Evolutionary conservation across 2,329 filamentous ascomycete species (phyloP), one percentile per base, ranked within the genome.

Genomic region (Botryotinia globosa): DNA sequence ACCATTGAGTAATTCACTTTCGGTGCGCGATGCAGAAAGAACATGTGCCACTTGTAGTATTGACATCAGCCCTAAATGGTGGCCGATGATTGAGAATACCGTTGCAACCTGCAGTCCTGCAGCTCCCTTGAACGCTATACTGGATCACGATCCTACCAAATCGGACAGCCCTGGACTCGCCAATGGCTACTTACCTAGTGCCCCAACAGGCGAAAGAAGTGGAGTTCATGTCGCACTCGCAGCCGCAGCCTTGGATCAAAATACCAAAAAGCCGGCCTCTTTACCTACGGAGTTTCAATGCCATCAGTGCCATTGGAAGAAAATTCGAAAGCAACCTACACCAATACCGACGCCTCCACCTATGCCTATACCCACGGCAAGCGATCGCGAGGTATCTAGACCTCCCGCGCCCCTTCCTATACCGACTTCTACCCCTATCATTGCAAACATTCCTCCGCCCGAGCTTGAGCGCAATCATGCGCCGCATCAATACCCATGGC

Each of bases 61-160:
- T 73, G 91, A 94, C 79, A 87, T 91, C 68, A 94, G 90, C 77
- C 92, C 91, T 7, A 91, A 87, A 78, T 94, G 92, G 92, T 92
- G 91, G 86, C 77, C 78, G 18, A 79, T 77, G 44, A 34, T 72
- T 20, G 58, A 66, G 44, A 58, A 73, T 29, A 34, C 71, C 7
- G 44, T 62, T 63, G 37, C 29, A 48, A 71, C 51, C 5, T 39
- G 39, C 29, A 71, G 59, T 61, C 37, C 51, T 37, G 61, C 37
- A 32, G 48, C 32, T 34, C 42, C 59, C 59, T 22, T 73, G 22
- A 48, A 70, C 9, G 32, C 54, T 18, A 63, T 54, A 32, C 32
- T 65, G 32, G 71, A 63, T 56, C 54, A 54, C 39, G 56, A 32
- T 32, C 51, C 54, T 51, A 29, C 39, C 9, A 72, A 39, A 51